These are phyloP conservation scores for Neurospora sp. DNA, from an alignment of 495 filamentous ascomycete genomes.

Conservation along the genomic window DNA sequence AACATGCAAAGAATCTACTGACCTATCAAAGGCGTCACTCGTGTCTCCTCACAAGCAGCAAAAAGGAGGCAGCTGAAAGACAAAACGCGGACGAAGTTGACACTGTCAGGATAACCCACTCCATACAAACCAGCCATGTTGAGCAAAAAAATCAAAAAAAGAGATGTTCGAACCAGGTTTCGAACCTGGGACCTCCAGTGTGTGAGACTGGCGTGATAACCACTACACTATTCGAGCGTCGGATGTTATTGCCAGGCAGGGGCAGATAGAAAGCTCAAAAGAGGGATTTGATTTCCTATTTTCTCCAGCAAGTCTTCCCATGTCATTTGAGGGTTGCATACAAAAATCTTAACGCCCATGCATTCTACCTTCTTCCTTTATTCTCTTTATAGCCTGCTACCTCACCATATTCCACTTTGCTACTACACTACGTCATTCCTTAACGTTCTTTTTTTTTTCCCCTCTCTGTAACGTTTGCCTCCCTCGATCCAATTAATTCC, in stretches of 20 bases:
- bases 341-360: too few relatives aligned
- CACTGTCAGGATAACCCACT: background rate
- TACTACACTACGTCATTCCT: too few relatives aligned
- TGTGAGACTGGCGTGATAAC: background rate
- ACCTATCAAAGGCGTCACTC: background rate
- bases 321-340: too few relatives aligned
- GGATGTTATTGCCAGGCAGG: accelerated
- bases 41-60: background rate
- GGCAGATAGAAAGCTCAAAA: background rate
- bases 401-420: too few relatives aligned
- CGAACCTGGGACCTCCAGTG: background rate
- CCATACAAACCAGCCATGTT: background rate
- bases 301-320: too few relatives aligned
- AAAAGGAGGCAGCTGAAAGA: background rate
- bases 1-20: background rate
- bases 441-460: too few relatives aligned
- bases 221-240: background rate
- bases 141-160: background rate
- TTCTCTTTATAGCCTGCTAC: too few relatives aligned
- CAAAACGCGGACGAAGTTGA: background rate
- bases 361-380: too few relatives aligned
- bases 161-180: background rate
- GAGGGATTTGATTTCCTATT: too few relatives aligned
- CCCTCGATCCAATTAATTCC: too few relatives aligned
- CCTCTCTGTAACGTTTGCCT: too few relatives aligned